Evolutionary conservation across 2,329 filamentous ascomycete genomes (phyloP).

Genomic region (Neurospora sp.): DNA sequence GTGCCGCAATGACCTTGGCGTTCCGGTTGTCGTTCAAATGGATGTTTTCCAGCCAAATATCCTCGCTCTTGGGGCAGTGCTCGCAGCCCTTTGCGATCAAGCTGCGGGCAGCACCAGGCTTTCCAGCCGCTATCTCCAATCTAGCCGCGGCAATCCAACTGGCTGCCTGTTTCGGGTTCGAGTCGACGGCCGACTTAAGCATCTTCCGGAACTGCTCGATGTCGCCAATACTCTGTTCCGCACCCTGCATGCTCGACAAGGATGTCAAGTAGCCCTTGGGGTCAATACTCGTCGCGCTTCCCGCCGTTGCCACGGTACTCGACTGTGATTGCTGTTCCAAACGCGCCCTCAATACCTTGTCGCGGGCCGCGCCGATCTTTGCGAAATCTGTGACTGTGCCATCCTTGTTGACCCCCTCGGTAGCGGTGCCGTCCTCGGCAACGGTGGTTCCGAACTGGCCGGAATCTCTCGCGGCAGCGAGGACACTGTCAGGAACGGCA

Average conservation of each 20-base stretch:
- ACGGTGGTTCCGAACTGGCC: conserved; percentile 80
- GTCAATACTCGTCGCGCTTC: conserved; percentile 84
- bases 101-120: conserved; percentile 78
- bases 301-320: conserved; percentile 57
- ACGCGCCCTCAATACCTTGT: conserved; percentile 91
- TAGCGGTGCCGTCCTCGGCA: conserved; percentile 59
- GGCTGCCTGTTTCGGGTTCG: conserved; percentile 87
- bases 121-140: conserved; percentile 85
- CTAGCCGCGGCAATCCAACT: conserved; percentile 94
- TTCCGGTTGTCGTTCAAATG: conserved; percentile 85
- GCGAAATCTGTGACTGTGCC: conserved; percentile 98
- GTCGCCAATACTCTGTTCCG: conserved; percentile 82
- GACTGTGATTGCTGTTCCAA: conserved; percentile 78
- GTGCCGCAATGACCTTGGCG: conserved; percentile 88
- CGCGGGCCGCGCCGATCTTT: conserved; percentile 88
- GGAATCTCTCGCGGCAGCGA: conserved; percentile 74
- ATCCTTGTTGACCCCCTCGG: conserved; percentile 44
- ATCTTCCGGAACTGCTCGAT: conserved; percentile 88
- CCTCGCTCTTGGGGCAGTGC: conserved; percentile 86
- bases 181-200: conserved; percentile 94
- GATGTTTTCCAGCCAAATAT: conserved; percentile 94
- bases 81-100: conserved; percentile 83
- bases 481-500: conserved; percentile 89
- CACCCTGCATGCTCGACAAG: conserved; percentile 69
- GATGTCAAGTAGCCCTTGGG: conserved; percentile 94